Evolutionary conservation across 768 basidiomycete species (phyloP).

Genomic region (Russula abietina): DNA sequence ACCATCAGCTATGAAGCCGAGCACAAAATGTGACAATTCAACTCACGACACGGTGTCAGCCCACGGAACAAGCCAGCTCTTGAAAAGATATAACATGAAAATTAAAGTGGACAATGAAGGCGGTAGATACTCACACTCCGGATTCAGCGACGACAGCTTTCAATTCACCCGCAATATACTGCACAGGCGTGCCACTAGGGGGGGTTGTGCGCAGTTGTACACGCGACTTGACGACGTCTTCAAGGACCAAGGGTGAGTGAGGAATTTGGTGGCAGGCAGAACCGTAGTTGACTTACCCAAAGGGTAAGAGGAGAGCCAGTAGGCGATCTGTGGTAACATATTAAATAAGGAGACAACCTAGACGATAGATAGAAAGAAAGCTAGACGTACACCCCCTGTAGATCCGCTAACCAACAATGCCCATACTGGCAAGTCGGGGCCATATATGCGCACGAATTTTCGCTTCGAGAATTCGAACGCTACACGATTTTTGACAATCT

Average conservation of each 20-base stretch:
- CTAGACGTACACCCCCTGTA: constrained; percentile 63
- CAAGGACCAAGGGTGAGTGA: neutral
- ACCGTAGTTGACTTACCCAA: constrained; percentile 43
- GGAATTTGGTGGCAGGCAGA: neutral
- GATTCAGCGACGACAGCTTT: constrained; percentile 59
- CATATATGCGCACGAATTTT: constrained; percentile 57
- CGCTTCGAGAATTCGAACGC: constrained; percentile 91
- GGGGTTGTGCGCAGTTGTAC: constrained; percentile 75
- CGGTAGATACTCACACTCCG: constrained; percentile 51
- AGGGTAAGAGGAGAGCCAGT: constrained; percentile 94
- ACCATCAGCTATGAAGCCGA: neutral
- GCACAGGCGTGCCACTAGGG: constrained; percentile 64
- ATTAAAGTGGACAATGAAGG: neutral
- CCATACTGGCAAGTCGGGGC: constrained; percentile 73
- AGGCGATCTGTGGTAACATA: constrained; percentile 50
- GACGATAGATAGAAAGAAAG: neutral
- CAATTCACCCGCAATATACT: constrained; percentile 73
- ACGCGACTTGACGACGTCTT: constrained; percentile 89
- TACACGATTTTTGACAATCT: constrained; percentile 26
- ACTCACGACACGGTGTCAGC: constrained; percentile 63
- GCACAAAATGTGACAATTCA: constrained; percentile 29
- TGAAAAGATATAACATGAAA: constrained; percentile 1
- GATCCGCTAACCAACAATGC: constrained; percentile 77
- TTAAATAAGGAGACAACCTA: neutral
- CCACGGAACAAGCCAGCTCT: constrained; percentile 67